Evolutionary conservation across 169 alveolate species (phyloP), one percentile per base, ranked within the genome.

Genomic region (Plasmodium malariae): DNA sequence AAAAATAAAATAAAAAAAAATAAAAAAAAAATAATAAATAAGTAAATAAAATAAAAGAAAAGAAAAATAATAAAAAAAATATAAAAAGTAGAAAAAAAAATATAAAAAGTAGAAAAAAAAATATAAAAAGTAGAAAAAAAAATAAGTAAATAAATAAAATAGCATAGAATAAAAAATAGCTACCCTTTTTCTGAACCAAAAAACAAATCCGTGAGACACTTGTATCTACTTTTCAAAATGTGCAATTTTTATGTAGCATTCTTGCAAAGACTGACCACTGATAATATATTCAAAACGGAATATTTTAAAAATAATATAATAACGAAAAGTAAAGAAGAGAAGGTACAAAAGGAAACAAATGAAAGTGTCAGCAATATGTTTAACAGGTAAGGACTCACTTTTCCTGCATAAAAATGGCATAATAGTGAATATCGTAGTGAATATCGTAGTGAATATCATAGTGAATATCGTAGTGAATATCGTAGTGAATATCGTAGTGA

Each of bases 361-460:
- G 89, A 78, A 14, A 14, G 30, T 7, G 54, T 78, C 74, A 69
- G 74, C 55, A 17, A 45, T 32, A 19, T 78, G 55, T 78, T 78
- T 63, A 78, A 78, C 68, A 62, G 54, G 89, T 78, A 72, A 12
- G 24, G 57, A 19, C n/a, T n/a, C n/a, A n/a, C n/a, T n/a, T n/a
- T n/a, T n/a, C n/a, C n/a, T n/a, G n/a, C n/a, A n/a, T n/a, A n/a
- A n/a, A n/a, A n/a, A n/a, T n/a, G n/a, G n/a, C n/a, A n/a, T n/a
- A n/a, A n/a, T n/a, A n/a, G n/a, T n/a, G n/a, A n/a, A n/a, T n/a
- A n/a, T n/a, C n/a, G n/a, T n/a, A n/a, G n/a, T n/a, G n/a, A n/a
- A n/a, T n/a, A n/a, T n/a, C n/a, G n/a, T n/a, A n/a, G n/a, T n/a
- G n/a, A n/a, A n/a, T n/a, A n/a, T n/a, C n/a, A 0, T n/a, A n/a